These are phyloP conservation scores for Petasospora rhodanensis DNA, from an alignment of 1,139 yeast genomes.

Conservation along the genomic window DNA sequence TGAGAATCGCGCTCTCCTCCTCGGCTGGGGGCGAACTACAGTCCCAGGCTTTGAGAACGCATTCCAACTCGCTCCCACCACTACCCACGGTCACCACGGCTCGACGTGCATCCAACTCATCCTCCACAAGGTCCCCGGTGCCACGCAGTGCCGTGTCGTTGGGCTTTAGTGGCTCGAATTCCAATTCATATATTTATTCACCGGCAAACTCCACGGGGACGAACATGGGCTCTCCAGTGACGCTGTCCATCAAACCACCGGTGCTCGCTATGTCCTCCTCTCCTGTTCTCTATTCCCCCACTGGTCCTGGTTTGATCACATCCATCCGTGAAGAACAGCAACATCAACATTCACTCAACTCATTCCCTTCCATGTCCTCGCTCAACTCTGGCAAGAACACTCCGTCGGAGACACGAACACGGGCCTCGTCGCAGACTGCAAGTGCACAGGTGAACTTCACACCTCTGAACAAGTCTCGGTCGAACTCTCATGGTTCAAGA, in stretches of 20 bases:
- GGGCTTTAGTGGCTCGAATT: slow-evolving; percentile 22
- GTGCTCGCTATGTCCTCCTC: slow-evolving; percentile 20
- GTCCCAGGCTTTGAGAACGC: slow-evolving; percentile 12
- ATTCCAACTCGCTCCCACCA: slow-evolving; percentile 27
- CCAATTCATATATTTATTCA: slow-evolving; percentile 23
- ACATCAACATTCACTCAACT: slow-evolving; percentile 14
- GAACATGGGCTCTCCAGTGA: slow-evolving; percentile 2
- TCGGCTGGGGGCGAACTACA: slow-evolving; percentile 1
- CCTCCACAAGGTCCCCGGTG: slow-evolving; percentile 21
- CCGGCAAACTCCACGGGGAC: slow-evolving; percentile 11
- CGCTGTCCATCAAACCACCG: slow-evolving; percentile 17
- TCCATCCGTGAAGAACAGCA: slow-evolving; percentile 16
- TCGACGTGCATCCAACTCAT: slow-evolving; percentile 22
- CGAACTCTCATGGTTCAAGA: slow-evolving; percentile 18
- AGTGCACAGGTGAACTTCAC: slow-evolving; percentile 10
- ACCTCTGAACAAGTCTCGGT: slow-evolving; percentile 19
- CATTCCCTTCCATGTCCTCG: slow-evolving; percentile 24
- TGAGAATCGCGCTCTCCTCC: too few species aligned
- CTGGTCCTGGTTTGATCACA: slow-evolving; percentile 10
- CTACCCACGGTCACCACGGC: slow-evolving; percentile 28
- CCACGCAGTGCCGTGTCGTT: slow-evolving; percentile 24
- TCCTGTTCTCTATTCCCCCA: slow-evolving; percentile 23
- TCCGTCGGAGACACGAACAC: slow-evolving; percentile 14
- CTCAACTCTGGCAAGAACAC: slow-evolving; percentile 17
- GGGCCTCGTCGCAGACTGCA: slow-evolving; percentile 15